A percentile compares a stretch with the other conserved stretches of the same genome.
phyloP scores from a whole-genome alignment of 768 basidiomycete genomes.

The Kwoniella pini region DNA sequence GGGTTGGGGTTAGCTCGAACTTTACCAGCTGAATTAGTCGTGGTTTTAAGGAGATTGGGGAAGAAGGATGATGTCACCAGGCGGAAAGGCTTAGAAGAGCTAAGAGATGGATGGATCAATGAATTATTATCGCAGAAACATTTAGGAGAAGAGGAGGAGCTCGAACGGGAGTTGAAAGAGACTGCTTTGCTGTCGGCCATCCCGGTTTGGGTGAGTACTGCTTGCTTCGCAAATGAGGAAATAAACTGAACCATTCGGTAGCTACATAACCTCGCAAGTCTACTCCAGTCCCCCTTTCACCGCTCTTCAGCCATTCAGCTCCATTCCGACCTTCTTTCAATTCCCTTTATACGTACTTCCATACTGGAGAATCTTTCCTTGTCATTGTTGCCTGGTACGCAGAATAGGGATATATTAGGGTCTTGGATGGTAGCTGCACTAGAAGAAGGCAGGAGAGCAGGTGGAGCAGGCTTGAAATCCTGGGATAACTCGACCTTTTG shows the following conservation, averaged over 20 bases:
- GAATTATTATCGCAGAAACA: conserved; percentile 56
- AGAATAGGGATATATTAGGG: conserved; percentile 53
- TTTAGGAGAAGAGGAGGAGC: conserved; percentile 57
- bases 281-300: conserved; percentile 77
- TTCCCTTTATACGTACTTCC: conserved; percentile 58
- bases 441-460: conserved; percentile 48
- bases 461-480: conserved; percentile 34
- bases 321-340: conserved; percentile 68
- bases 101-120: conserved; percentile 69
- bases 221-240: background rate
- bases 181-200: conserved; percentile 55
- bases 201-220: conserved; percentile 82
- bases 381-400: conserved; percentile 47
- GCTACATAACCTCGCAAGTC: conserved; percentile 82
- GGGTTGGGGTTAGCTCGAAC: conserved; percentile 71
- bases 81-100: conserved; percentile 78
- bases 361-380: conserved; percentile 42
- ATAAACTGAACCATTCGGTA: conserved; percentile 44
- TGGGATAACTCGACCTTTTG: conserved; percentile 38
- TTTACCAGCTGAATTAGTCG: conserved; percentile 76
- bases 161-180: conserved; percentile 61
- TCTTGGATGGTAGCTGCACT: conserved; percentile 53
- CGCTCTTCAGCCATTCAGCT: conserved; percentile 65
- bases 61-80: conserved; percentile 91
- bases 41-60: conserved; percentile 74